Evolutionary conservation across 192 early-diverging fungal genomes (phyloP), one percentile per base, ranked within the genome.

Genomic region (Linnemannia hyalina): DNA sequence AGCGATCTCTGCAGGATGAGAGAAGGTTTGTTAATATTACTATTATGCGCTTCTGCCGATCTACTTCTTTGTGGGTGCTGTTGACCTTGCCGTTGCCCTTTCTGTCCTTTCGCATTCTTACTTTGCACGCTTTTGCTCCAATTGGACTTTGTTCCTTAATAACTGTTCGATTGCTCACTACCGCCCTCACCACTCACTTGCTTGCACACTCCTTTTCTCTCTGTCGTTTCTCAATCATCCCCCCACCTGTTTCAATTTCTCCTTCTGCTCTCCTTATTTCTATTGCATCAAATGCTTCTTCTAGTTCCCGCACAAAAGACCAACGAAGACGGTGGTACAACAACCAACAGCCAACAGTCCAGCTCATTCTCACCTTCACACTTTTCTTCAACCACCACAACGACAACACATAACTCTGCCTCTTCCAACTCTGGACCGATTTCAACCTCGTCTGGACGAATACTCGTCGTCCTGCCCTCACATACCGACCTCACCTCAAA

Each of bases 381-480:
- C 38, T 42, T 41, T n/a, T 13, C 70, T 42, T 20, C 41, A 15
- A 13, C 36, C 5, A n/a, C 70, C 6, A 11, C 40, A 22, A 71
- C 3, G 3, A 6, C 38, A 22, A 3, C 29, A 32, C 23, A 16
- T 7, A 41, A 38, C 69, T 71, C 41, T 23, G 10, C 36, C 22
- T 7, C 69, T 41, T 40, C 70, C 6, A 65, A 38, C 9, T 18
- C 29, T 3, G 26, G 2, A 20, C 2, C 73, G n/a, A 36, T 52
- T 15, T 15, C 32, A 6, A n/a, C 47, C 6, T 35, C 65, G 1
- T 36, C 65, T 9, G 23, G 40, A 29, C 60, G 52, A 26, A 47
- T 83, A 15, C 71, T 83, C 29, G 69, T 83, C 6, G 49, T 82
- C 3, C 44, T 77, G 13, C 81, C 68, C 29, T 71, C 44, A 32